Evolutionary conservation across 1,284 basidiomycete genomes (phyloP).

Genomic region (Cystobasidium pallidum): DNA sequence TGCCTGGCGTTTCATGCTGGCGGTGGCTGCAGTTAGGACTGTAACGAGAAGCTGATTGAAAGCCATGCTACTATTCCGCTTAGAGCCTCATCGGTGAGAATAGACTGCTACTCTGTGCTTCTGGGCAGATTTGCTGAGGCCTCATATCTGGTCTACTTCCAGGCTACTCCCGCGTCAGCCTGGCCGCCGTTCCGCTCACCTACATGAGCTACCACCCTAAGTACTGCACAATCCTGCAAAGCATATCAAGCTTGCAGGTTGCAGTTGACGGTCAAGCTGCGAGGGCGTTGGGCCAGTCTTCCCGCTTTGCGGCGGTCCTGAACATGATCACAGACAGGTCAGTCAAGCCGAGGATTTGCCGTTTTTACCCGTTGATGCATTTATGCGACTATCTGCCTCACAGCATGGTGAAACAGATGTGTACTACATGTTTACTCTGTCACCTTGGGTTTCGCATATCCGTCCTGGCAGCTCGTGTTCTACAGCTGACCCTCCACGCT

Average conservation of each 20-base stretch:
- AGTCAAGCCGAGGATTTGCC: constrained; percentile 52
- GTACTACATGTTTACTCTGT: constrained; percentile 95
- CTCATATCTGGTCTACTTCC: constrained; percentile 34
- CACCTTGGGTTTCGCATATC: constrained; percentile 89
- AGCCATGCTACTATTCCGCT: not conserved
- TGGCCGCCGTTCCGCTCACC: constrained; percentile 85
- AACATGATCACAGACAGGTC: constrained; percentile 99
- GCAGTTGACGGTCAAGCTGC: constrained; percentile 95
- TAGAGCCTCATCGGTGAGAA: constrained; percentile 82
- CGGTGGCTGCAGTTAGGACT: not conserved
- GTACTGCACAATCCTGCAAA: constrained; percentile 84
- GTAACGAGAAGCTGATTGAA: not conserved
- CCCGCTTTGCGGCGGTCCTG: constrained; percentile 95
- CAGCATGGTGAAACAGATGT: too few relatives aligned
- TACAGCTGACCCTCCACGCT: not conserved
- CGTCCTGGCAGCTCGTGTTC: constrained; percentile 64
- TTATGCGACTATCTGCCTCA: too few relatives aligned
- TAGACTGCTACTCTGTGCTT: not conserved
- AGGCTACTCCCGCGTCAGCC: constrained; percentile 90
- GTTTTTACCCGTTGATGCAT: too few relatives aligned
- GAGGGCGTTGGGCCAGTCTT: constrained; percentile 83
- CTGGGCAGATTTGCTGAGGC: not conserved
- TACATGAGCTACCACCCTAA: constrained; percentile 95
- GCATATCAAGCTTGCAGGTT: constrained; percentile 89
- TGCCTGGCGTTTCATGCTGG: not conserved